Percentiles rank a stretch among this genome's conserved stretches.
These are phyloP conservation scores for Backusella morwellensis DNA, from an alignment of 192 early-diverging fungal genomes.

Conservation along the genomic window DNA sequence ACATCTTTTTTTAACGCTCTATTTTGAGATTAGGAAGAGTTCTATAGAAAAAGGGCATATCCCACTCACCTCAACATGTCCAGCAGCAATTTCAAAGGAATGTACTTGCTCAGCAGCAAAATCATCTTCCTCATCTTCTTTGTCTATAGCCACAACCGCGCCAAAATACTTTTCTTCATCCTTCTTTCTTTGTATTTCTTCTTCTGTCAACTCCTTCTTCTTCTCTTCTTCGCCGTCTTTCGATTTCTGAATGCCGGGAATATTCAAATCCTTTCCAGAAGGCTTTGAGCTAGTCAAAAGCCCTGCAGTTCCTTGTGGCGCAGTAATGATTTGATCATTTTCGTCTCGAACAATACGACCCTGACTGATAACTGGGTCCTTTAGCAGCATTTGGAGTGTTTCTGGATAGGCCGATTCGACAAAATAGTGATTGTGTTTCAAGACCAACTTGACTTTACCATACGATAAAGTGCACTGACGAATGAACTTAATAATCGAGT, in stretches of 20 bases:
- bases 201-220: conserved; percentile 18
- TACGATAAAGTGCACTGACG: conserved; percentile 80
- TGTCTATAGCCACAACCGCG: conserved; percentile 43
- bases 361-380: conserved; percentile 70
- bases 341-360: conserved; percentile 59
- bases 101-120: conserved; percentile 71
- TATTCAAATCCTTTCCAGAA: conserved; percentile 62
- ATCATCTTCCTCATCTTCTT: conserved; percentile 76
- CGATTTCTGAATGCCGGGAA: conserved; percentile 59
- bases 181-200: conserved; percentile 21
- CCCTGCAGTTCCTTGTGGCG: background rate
- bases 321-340: conserved; percentile 31
- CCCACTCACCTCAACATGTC: conserved; percentile 57
- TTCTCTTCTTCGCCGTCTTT: conserved; percentile 36
- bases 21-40: background rate
- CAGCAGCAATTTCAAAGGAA: conserved; percentile 71
- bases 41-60: background rate
- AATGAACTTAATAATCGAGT: conserved; percentile 73
- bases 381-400: conserved; percentile 74
- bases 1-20: conserved; percentile 82
- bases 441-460: conserved; percentile 95
- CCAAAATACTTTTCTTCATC: conserved; percentile 44
- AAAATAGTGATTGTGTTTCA: conserved; percentile 93
- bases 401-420: conserved; percentile 88
- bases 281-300: conserved; percentile 38